These are phyloP conservation scores for Venustampulla echinocandica DNA, from an alignment of 495 filamentous ascomycete genomes.

Conservation along the genomic window DNA sequence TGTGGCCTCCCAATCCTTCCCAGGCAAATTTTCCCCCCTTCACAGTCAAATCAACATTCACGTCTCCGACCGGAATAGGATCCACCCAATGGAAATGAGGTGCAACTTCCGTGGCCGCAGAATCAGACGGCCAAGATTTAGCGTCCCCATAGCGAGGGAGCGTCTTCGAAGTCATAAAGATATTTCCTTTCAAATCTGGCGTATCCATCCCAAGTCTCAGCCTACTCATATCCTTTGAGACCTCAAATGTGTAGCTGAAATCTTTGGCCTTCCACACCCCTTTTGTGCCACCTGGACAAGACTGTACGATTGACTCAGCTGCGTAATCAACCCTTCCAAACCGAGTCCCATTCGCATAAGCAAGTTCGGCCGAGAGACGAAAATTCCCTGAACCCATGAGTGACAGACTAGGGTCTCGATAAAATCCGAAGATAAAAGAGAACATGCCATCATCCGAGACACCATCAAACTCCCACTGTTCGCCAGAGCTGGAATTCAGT, in stretches of 20 bases:
- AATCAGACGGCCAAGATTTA: conserved; percentile 7
- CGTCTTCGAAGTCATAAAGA: not conserved
- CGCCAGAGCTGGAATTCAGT: conserved; percentile 17
- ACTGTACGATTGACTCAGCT: too few species aligned
- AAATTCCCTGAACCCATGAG: too few species aligned
- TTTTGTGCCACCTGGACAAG: too few species aligned
- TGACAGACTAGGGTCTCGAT: too few species aligned
- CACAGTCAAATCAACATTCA: not conserved
- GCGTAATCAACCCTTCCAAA: too few species aligned
- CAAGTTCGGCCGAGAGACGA: too few species aligned
- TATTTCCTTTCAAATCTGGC: not conserved
- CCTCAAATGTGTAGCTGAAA: not conserved
- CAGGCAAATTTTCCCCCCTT: conserved; percentile 30
- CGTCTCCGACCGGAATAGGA: conserved; percentile 14
- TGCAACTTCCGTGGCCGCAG: conserved; percentile 3
- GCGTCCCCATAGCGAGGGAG: not conserved
- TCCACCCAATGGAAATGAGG: conserved; percentile 15
- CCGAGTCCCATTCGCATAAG: too few species aligned
- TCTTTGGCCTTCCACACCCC: not conserved
- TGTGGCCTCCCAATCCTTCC: conserved; percentile 36
- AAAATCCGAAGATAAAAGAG: too few species aligned
- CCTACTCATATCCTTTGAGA: not conserved
- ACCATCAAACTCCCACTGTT: conserved; percentile 27
- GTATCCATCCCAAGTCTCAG: not conserved
- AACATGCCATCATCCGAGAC: conserved; percentile 15